Conservation (phyloP, 805 yeast species). For the Teunomyces panamensis region DNA sequence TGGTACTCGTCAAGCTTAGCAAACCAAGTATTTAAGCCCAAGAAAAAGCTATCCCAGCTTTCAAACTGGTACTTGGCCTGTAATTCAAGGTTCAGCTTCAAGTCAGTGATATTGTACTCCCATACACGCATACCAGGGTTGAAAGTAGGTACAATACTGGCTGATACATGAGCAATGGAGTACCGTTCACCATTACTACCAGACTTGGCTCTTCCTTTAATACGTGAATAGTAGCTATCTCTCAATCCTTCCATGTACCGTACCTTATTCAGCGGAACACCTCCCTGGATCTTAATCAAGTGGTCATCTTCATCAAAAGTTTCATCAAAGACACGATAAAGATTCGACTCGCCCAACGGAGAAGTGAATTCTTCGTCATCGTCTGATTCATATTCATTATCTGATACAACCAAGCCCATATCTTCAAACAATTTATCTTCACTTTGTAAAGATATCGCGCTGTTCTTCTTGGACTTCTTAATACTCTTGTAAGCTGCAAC, state of each 20-base stretch:
- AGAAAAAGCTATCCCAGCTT: constrained; percentile 62
- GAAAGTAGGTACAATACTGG: constrained; percentile 80
- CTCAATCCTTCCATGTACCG: constrained; percentile 58
- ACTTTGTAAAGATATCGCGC: neutral
- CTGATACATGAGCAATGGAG: constrained; percentile 64
- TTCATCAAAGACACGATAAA: constrained; percentile 2
- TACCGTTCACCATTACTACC: constrained; percentile 55
- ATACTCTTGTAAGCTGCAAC: constrained; percentile 61
- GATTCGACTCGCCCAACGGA: constrained; percentile 1
- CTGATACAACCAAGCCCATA: neutral
- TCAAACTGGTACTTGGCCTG: constrained; percentile 19
- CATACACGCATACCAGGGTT: constrained; percentile 81
- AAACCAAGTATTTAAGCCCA: constrained; percentile 37
- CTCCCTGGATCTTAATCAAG: constrained; percentile 47
- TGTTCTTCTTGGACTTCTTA: constrained; percentile 15
- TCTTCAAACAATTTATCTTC: neutral
- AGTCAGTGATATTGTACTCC: constrained; percentile 74
- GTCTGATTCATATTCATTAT: constrained; percentile 21
- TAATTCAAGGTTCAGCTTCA: constrained; percentile 27
- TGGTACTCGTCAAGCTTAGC: constrained; percentile 16
- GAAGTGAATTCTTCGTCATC: constrained; percentile 19
- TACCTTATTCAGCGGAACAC: constrained; percentile 66
- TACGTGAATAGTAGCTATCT: constrained; percentile 47
- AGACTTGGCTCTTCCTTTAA: constrained; percentile 44
- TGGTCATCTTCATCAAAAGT: constrained; percentile 10